Evolutionary conservation across 257 asterid species (phyloP), one percentile per base, ranked within the genome.

Genomic region (Przewalskia tangutica): DNA sequence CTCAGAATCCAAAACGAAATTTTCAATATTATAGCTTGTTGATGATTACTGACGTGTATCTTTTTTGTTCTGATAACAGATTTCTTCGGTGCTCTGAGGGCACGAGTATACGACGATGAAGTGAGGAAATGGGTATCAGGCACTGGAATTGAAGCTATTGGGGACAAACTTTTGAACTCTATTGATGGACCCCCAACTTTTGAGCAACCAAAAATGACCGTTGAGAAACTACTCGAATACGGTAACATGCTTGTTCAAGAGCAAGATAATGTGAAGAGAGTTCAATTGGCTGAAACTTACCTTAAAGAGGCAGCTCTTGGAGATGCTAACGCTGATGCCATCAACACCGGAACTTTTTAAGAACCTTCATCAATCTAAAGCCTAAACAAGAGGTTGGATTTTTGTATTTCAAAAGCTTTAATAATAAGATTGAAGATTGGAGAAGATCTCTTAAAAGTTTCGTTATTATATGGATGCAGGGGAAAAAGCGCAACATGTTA

Each of bases 181-280:
- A 68, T 71, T 38, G 89, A 88, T 10, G 84, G 79, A 27, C 88
- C 86, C 38, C 91, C 91, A 59, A 73, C 79, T 54, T 86, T 88
- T 51, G 91, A 88, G 13, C 84, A 88, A 81, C 91, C 91, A 42
- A 81, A 79, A 79, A 88, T 88, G 88, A 86, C 89, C 27, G 46
- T 88, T 4, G 88, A 83, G 8, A 88, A 86, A 84, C 89, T 88
- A 63, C 82, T 88, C 0, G 91, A 81, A 60, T 88, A 86, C 23
- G 91, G 91, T 32, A 78, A 63, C 83, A 65, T 83, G 91, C 89
- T 88, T 78, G 91, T 88, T 59, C 86, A 86, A 68, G 91, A 88
- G 56, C 91, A 88, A 68, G 89, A 50, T 79, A 83, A 79, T 13
- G 82, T n/a, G 48, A 88, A 83, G 88, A 86, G 91, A 73, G 88